Evolutionary conservation across 768 basidiomycete genomes (phyloP).

Genomic region (Mycena amicta): DNA sequence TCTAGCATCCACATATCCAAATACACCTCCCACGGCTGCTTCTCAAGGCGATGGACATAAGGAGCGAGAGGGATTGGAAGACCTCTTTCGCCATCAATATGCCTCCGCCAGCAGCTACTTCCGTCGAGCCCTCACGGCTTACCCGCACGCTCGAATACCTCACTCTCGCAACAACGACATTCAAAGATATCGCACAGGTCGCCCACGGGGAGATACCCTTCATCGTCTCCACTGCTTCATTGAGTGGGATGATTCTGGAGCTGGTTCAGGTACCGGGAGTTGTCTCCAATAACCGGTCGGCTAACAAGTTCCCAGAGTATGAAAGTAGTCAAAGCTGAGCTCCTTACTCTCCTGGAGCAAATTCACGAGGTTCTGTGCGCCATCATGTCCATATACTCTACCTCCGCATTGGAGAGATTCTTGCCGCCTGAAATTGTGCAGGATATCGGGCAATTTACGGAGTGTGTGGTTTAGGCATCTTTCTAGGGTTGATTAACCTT

Average conservation of each 20-base stretch:
- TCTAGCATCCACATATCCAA: no score
- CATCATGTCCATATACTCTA: neutral
- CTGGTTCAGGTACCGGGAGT: neutral
- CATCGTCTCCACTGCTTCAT: neutral
- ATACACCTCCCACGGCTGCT: no score
- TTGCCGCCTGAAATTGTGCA: neutral
- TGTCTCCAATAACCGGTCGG: neutral
- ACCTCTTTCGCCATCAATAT: no score
- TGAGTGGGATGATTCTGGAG: neutral
- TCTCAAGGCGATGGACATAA: no score
- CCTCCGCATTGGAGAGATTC: neutral
- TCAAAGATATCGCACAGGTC: neutral
- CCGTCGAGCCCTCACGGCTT: no score
- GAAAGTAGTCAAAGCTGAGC: neutral
- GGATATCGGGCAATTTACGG: neutral
- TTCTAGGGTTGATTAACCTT: no score
- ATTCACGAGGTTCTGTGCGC: neutral
- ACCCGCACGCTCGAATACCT: neutral
- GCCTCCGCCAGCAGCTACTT: no score
- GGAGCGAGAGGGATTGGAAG: no score
- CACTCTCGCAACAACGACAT: neutral
- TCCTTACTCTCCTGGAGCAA: neutral
- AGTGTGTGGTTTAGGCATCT: no score
- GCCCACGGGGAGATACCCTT: neutral
- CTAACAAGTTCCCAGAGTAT: neutral